Evolutionary conservation across 306 rosid genomes (phyloP), one percentile per base, ranked within the genome.

Genomic region (Vachellia pachyceras): DNA sequence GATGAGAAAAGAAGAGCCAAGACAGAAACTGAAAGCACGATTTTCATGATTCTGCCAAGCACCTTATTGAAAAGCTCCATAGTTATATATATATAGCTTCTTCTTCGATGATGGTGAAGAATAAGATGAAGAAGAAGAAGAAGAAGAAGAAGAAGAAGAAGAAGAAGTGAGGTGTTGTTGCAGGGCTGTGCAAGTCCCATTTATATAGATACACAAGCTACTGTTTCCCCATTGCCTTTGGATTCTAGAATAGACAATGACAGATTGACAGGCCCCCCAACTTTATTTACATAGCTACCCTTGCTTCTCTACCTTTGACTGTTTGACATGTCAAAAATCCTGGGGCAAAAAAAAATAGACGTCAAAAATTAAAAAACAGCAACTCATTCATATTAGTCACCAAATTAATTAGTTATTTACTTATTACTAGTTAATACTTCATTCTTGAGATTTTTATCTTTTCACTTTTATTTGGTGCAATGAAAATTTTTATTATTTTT

Each of bases 21-120:
- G 1, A 89, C 45, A 10, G 89, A 87, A 46, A 86, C 40, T 7
- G 85, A 82, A 35, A 92, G 73, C 5, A 92, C 8, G 17, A 50
- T 50, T 50, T 50, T 50, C 9, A 50, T 17, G 57, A 17, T 6
- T 50, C 57, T 50, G 57, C 57, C 22, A 50, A 0, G 5, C 57
- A 50, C 22, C 57, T 17, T 50, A n/a, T n/a, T n/a, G 9, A 50
- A 50, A 50, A 50, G 7, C 20, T 50, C 57, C 57, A 50, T 50
- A 15, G 23, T 3, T 47, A 3, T 47, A 3, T 44, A 11, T 47
- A 12, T 13, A 1, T 47, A 3, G 12, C 5, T 3, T 12, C n/a
- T 50, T 20, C 14, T 50, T 50, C 57, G 15, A 50, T 50, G 7
- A 17, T 4, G n/a, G n/a, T n/a, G n/a, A n/a, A n/a, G n/a, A n/a